These are phyloP conservation scores for Peronospora belbahrii DNA, from an alignment of 352 stramenopile species.

Conservation along the genomic window DNA sequence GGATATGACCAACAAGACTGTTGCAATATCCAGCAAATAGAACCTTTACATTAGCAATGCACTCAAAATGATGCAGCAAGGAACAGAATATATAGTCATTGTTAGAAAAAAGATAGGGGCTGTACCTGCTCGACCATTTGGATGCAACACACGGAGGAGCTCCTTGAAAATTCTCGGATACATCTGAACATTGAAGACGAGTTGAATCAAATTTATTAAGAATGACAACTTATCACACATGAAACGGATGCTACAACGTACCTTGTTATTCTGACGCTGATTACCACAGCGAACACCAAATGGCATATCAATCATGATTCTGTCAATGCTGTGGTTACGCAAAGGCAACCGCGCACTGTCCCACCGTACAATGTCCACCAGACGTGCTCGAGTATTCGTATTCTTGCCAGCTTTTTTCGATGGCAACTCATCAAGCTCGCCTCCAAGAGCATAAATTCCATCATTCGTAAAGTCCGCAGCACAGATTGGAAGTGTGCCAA, in stretches of 20 bases:
- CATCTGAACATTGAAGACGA: constrained; percentile 28
- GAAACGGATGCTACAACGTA: constrained; percentile 2
- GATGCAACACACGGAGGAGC: constrained; percentile 50
- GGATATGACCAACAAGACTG: constrained; percentile 67
- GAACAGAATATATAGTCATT: not conserved
- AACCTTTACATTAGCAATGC: not conserved
- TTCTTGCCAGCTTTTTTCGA: constrained; percentile 53
- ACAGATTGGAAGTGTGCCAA: constrained; percentile 71
- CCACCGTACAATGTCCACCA: constrained; percentile 57
- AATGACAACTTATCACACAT: not conserved
- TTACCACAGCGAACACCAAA: constrained; percentile 73
- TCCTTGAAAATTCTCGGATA: constrained; percentile 75
- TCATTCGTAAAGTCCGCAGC: constrained; percentile 40
- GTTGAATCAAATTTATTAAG: not conserved
- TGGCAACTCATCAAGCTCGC: constrained; percentile 50
- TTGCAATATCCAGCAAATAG: not conserved
- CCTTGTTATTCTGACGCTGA: constrained; percentile 60
- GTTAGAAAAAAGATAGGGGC: too few species aligned
- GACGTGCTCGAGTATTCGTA: constrained; percentile 20
- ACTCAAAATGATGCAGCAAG: not conserved
- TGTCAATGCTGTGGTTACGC: constrained; percentile 44
- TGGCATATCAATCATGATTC: constrained; percentile 69
- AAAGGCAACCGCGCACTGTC: constrained; percentile 54
- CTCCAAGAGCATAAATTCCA: constrained; percentile 52
- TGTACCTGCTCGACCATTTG: constrained; percentile 40